Conservation (phyloP, 192 early-diverging fungal genomes). For the Spinellus fusiger region DNA sequence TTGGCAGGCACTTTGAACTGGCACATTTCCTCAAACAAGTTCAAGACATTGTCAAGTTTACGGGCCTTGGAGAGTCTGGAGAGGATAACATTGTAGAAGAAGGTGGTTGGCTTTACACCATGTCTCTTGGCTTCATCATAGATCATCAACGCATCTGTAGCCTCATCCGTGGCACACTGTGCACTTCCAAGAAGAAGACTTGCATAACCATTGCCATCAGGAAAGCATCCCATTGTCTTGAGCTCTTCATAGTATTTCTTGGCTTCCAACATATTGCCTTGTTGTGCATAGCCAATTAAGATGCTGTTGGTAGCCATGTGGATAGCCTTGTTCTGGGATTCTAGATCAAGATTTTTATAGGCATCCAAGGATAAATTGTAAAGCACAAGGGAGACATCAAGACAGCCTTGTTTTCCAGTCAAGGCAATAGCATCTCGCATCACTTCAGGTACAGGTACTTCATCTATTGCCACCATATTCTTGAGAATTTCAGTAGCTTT, state of each 20-base stretch:
- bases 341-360: neutral
- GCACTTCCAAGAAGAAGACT: slow-evolving; percentile 43
- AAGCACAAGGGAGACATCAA: slow-evolving; percentile 16
- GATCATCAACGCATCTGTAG: slow-evolving; percentile 43
- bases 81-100: slow-evolving; percentile 56
- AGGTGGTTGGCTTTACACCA: slow-evolving; percentile 46
- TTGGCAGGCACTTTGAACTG: slow-evolving; percentile 40
- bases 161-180: slow-evolving; percentile 45
- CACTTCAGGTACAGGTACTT: slow-evolving; percentile 22
- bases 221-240: slow-evolving; percentile 33
- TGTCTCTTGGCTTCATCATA: slow-evolving; percentile 49
- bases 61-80: slow-evolving; percentile 54
- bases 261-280: slow-evolving; percentile 41
- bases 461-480: neutral
- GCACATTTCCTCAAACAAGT: slow-evolving; percentile 54
- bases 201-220: slow-evolving; percentile 49
- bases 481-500: slow-evolving; percentile 14
- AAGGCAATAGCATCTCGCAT: slow-evolving; percentile 28
- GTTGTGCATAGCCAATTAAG: slow-evolving; percentile 41
- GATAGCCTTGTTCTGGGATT: slow-evolving; percentile 26
- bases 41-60: slow-evolving; percentile 43
- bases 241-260: slow-evolving; percentile 51
- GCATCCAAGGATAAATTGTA: slow-evolving; percentile 8
- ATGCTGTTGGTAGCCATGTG: slow-evolving; percentile 39
- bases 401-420: slow-evolving; percentile 25